Evolutionary conservation across 768 basidiomycete species (phyloP).

Genomic region (Trametes cingulata): DNA sequence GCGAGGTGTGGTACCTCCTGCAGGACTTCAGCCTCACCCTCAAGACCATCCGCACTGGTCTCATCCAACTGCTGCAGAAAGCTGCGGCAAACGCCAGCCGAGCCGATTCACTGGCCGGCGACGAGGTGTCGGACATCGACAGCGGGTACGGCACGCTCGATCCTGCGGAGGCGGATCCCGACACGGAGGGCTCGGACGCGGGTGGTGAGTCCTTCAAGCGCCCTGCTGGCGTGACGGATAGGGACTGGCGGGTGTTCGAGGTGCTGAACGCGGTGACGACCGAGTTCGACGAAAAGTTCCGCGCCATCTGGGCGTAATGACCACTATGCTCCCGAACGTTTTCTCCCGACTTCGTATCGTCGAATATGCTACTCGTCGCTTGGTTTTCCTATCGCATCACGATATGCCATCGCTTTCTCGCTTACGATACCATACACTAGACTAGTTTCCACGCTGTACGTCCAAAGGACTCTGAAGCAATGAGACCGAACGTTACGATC

Average conservation of each 20-base stretch:
- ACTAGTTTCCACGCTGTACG: neutral
- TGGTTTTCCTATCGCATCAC: conserved; percentile 27
- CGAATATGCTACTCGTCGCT: neutral
- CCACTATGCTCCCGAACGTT: too few species aligned
- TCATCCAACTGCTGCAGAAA: conserved; percentile 48
- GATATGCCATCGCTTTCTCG: conserved; percentile 43
- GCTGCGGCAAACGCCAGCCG: conserved; percentile 16
- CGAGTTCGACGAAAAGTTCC: conserved; percentile 62
- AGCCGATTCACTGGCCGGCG: conserved; percentile 20
- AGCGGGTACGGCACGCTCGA: conserved; percentile 37
- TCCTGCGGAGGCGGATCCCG: conserved; percentile 28
- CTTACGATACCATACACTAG: neutral
- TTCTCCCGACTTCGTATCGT: neutral
- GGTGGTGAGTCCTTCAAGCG: conserved; percentile 26
- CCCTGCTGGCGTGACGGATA: conserved; percentile 43
- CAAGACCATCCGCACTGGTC: conserved; percentile 46
- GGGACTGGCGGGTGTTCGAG: conserved; percentile 58
- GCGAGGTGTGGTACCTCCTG: conserved; percentile 66
- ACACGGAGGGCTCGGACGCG: conserved; percentile 29
- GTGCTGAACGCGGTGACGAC: conserved; percentile 43
- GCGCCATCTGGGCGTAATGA: conserved; percentile 58
- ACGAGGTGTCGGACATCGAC: conserved; percentile 31
- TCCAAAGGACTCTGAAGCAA: neutral
- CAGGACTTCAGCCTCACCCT: conserved; percentile 59
- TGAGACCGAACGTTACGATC: too few species aligned